Evolutionary conservation across 805 yeast species (phyloP), one percentile per base, ranked within the genome.

Genomic region (Suhomyces xylopsoci): DNA sequence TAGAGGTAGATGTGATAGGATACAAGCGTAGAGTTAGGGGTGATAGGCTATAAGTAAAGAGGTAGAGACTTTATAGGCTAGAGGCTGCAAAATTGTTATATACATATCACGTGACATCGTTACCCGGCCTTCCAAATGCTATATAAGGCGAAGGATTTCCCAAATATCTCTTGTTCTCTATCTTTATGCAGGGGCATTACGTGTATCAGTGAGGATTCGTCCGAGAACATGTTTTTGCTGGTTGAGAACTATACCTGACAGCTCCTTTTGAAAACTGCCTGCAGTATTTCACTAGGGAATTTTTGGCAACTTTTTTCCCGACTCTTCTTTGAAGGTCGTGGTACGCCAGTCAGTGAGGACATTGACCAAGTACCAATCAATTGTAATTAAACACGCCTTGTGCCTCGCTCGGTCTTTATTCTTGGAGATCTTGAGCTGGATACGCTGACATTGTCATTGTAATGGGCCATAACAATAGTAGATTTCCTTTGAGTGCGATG

Each of bases 181-280:
- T 92, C 97, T 87, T 93, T 93, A 90, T 93, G 98, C 99, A 88
- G 87, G 99, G 98, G 98, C 97, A 93, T 91, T 93, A 94, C 98
- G 97, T 96, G 96, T 90, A 91, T 93, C 98, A 92, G 97, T 93
- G 99, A 93, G 98, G 99, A 94, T 91, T 92, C 97, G 97, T 94
- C 99, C 98, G 99, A 93, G 99, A 91, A 92, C 96, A 96, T 93
- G 98, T 94, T 90, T 93, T 93, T 93, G 99, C 99, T 93, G 96
- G 97, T 93, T 94, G 97, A 94, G 93, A 94, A 90, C 92, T 90
- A 84, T 85, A 88, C 94, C 92, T 83, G 93, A 92, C 96, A 87
- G 81, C 81, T 83, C 85, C 85, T 82, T 82, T 58, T 59, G 65
- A 66, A 58, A 63, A 52, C 54, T 59, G 62, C 69, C 67, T 82